Percentiles rank a stretch among this genome's conserved stretches.
Conservation (phyloP, 192 early-diverging fungal genomes). For the Phlyctochytrium arcticum region DNA sequence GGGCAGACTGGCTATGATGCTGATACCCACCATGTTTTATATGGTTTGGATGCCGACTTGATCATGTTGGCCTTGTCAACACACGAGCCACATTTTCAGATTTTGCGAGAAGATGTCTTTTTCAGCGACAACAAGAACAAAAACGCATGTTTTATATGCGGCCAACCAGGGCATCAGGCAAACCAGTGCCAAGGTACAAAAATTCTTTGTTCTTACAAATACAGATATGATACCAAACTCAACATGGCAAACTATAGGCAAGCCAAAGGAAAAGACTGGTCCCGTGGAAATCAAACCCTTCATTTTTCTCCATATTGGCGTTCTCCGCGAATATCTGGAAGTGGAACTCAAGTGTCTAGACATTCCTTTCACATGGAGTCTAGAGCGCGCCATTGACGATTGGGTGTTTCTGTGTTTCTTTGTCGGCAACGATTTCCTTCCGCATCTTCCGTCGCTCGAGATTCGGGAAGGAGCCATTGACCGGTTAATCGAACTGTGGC, state of each 20-base stretch:
- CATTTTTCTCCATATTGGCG: constrained; percentile 72
- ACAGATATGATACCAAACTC: too few species aligned
- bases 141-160: constrained; percentile 51
- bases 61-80: constrained; percentile 94
- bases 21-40: constrained; percentile 90
- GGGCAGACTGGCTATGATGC: constrained; percentile 78
- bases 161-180: constrained; percentile 45
- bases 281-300: constrained; percentile 45
- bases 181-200: constrained; percentile 40
- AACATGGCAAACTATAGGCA: too few species aligned
- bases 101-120: constrained; percentile 93
- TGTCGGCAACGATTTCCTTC: constrained; percentile 97
- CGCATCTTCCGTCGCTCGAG: constrained; percentile 88
- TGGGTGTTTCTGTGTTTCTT: constrained; percentile 92
- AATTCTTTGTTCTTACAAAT: too few species aligned
- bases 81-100: constrained; percentile 95
- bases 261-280: constrained; percentile 50
- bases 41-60: constrained; percentile 97
- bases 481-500: constrained; percentile 57
- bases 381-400: constrained; percentile 95
- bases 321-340: constrained; percentile 91
- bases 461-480: constrained; percentile 87
- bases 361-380: constrained; percentile 57
- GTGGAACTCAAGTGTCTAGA: constrained; percentile 71
- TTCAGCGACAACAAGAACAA: constrained; percentile 50